Evolutionary conservation across 331 rosid genomes (phyloP).

Genomic region (Saraca asoca): DNA sequence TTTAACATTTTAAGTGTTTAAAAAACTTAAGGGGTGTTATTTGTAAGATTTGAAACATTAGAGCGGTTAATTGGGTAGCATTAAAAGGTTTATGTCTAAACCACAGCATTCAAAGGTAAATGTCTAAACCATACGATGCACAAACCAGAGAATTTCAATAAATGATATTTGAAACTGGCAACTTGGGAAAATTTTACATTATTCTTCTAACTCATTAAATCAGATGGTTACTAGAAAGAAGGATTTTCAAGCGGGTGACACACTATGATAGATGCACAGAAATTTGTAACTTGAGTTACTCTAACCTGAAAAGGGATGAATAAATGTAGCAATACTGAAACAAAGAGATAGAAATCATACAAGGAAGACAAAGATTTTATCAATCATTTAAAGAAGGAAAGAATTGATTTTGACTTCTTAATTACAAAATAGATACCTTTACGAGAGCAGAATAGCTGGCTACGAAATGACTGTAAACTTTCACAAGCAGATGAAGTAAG

Average conservation of each 20-base stretch:
- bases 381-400: neutral
- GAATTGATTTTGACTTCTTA: neutral
- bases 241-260: neutral
- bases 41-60: no score
- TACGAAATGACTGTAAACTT: conserved; percentile 49
- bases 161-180: no score
- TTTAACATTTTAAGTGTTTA: no score
- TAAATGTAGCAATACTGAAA: conserved; percentile 5
- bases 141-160: no score
- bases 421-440: conserved; percentile 55
- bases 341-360: neutral
- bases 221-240: neutral
- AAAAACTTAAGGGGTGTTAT: no score
- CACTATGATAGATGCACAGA: neutral
- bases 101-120: no score
- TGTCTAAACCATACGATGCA: no score
- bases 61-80: no score
- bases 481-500: conserved; percentile 48
- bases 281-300: conserved; percentile 11
- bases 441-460: conserved; percentile 46
- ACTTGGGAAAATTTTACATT: no score
- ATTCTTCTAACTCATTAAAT: neutral
- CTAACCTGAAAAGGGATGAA: conserved; percentile 11
- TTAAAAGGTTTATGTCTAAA: neutral
- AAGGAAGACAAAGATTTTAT: conserved; percentile 1